A percentile compares a stretch with the other conserved stretches of the same genome.
Conservation (phyloP, 2,329 filamentous ascomycete species). For the Fusarium avenaceum region DNA sequence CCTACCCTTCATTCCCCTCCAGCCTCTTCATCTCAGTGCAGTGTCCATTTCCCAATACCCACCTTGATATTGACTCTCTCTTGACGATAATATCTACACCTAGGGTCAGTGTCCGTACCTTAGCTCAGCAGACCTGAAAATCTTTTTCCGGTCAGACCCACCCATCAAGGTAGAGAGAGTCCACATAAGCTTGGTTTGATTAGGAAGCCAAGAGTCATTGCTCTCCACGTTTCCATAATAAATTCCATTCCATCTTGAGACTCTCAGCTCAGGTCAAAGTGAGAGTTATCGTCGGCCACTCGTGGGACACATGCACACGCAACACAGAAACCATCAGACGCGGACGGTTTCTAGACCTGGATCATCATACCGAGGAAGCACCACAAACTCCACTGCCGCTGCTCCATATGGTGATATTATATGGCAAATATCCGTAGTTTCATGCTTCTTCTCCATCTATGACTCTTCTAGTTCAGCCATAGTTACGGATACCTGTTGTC, state of each 20-base stretch:
- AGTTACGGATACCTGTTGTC: neutral
- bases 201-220: slow-evolving; percentile 42
- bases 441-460: slow-evolving; percentile 19
- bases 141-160: slow-evolving; percentile 27
- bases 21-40: slow-evolving; percentile 38
- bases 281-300: slow-evolving; percentile 14
- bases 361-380: slow-evolving; percentile 36
- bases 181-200: slow-evolving; percentile 37
- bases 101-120: neutral
- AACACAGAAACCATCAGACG: slow-evolving; percentile 14
- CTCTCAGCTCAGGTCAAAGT: slow-evolving; percentile 1
- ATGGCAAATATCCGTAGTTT: slow-evolving; percentile 18
- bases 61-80: slow-evolving; percentile 20
- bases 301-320: slow-evolving; percentile 12
- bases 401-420: slow-evolving; percentile 29
- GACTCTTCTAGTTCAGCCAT: slow-evolving; percentile 8
- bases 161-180: slow-evolving; percentile 1
- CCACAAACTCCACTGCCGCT: slow-evolving; percentile 34
- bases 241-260: slow-evolving; percentile 14
- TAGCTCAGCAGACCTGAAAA: slow-evolving; percentile 47
- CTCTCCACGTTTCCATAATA: slow-evolving; percentile 27
- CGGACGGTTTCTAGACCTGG: slow-evolving; percentile 15
- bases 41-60: slow-evolving; percentile 31
- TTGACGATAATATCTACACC: slow-evolving; percentile 27
- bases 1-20: slow-evolving; percentile 17